Conservation (phyloP, 345 rosid species). For the Sonneratia caseolaris region DNA sequence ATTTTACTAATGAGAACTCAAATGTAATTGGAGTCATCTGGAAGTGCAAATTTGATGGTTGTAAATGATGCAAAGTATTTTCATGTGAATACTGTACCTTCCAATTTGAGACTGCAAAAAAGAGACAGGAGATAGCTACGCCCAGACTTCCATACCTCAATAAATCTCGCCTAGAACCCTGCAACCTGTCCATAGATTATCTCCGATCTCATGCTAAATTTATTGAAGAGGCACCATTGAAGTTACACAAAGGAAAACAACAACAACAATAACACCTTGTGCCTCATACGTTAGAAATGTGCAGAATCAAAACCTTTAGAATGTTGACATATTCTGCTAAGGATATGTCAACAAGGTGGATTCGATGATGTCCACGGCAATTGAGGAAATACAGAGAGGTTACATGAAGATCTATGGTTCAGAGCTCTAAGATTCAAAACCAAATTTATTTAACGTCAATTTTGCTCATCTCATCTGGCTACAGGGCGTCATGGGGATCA, state of each 20-base stretch:
- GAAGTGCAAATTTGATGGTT: background rate
- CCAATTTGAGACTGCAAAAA: conserved; percentile 52
- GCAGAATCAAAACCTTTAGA: background rate
- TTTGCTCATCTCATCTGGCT: background rate
- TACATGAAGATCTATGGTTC: background rate
- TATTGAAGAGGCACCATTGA: background rate
- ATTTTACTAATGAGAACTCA: background rate
- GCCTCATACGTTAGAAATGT: background rate
- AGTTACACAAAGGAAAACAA: background rate
- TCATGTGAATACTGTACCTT: conserved; percentile 36
- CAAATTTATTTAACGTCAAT: background rate
- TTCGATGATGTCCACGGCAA: background rate
- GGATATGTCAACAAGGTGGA: background rate
- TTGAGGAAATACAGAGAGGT: background rate
- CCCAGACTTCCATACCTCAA: conserved; percentile 85
- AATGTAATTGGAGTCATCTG: background rate
- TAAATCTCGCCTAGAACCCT: conserved; percentile 78
- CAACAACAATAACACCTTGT: background rate
- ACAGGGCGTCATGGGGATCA: background rate
- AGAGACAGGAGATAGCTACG: conserved; percentile 58
- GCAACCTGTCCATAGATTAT: conserved; percentile 85
- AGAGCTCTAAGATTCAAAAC: background rate
- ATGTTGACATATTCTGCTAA: background rate
- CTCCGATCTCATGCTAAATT: conserved; percentile 51
- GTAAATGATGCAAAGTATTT: background rate